Conservation (phyloP, 1,284 basidiomycete genomes). For the Sporisorium exsertum region DNA sequence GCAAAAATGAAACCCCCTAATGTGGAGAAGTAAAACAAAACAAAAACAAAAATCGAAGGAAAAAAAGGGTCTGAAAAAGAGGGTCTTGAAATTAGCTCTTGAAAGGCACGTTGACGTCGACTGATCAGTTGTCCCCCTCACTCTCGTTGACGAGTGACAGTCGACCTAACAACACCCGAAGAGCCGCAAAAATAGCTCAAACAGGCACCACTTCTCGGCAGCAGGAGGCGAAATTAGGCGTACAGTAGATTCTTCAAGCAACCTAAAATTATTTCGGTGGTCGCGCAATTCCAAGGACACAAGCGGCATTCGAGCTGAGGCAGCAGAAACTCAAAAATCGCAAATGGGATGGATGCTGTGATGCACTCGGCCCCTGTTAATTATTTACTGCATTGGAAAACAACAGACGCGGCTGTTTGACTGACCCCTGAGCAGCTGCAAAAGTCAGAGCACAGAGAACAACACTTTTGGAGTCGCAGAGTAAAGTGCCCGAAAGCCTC, state of each 20-base stretch:
- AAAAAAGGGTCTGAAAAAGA: constrained; percentile 5
- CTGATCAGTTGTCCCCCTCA: no score
- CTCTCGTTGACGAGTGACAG: no score
- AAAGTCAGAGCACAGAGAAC: not conserved
- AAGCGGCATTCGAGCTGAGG: constrained; percentile 13
- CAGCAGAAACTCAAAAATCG: not conserved
- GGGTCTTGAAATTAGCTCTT: not conserved
- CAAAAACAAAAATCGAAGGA: not conserved
- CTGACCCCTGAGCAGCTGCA: not conserved
- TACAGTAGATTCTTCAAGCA: constrained; percentile 6
- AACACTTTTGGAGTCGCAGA: no score
- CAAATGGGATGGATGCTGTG: no score
- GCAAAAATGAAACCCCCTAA: no score
- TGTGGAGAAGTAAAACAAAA: not conserved
- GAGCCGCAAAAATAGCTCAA: not conserved
- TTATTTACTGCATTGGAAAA: no score
- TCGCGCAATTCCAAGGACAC: not conserved
- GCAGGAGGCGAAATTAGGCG: not conserved
- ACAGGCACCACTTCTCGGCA: not conserved
- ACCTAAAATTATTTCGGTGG: not conserved
- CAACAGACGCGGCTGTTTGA: constrained; percentile 4
- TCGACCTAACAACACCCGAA: not conserved
- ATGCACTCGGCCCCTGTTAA: constrained; percentile 3
- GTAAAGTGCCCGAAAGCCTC: not conserved
- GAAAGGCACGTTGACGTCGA: no score